Conservation (phyloP, 306 rosid genomes). For the Medicago lupulina region DNA sequence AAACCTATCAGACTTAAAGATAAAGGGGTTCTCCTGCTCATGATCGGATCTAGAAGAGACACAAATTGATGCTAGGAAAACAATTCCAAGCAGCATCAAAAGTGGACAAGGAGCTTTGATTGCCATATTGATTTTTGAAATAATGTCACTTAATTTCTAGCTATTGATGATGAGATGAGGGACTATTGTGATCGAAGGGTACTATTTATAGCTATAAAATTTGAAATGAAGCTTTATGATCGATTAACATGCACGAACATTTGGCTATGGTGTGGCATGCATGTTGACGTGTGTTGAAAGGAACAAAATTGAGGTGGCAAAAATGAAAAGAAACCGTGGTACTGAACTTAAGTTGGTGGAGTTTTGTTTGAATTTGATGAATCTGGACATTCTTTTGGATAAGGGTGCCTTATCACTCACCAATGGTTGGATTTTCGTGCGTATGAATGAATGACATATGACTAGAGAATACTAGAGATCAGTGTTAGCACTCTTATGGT, state of each 20-base stretch:
- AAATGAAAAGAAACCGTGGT: not conserved
- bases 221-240: not conserved
- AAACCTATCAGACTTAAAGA: not conserved
- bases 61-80: not conserved
- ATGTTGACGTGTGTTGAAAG: constrained; percentile 47
- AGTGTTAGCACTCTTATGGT: too few relatives aligned
- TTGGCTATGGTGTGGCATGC: constrained; percentile 38
- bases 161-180: constrained; percentile 7
- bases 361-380: constrained; percentile 11
- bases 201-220: constrained; percentile 27
- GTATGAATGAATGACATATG: not conserved
- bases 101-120: not conserved
- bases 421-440: not conserved
- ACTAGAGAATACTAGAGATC: not conserved
- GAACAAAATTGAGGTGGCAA: constrained; percentile 26
- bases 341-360: not conserved
- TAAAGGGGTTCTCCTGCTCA: constrained; percentile 30
- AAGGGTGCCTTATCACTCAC: not conserved
- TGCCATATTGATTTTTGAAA: not conserved
- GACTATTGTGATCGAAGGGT: not conserved
- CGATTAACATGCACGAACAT: not conserved
- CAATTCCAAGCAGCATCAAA: not conserved
- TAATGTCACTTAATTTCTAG: not conserved
- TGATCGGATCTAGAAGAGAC: not conserved
- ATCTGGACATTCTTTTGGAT: not conserved